Percentiles rank a stretch among this genome's conserved stretches.
Evolutionary conservation across 2,329 filamentous ascomycete species (phyloP).

Genomic region (Erysiphe neolycopersici): DNA sequence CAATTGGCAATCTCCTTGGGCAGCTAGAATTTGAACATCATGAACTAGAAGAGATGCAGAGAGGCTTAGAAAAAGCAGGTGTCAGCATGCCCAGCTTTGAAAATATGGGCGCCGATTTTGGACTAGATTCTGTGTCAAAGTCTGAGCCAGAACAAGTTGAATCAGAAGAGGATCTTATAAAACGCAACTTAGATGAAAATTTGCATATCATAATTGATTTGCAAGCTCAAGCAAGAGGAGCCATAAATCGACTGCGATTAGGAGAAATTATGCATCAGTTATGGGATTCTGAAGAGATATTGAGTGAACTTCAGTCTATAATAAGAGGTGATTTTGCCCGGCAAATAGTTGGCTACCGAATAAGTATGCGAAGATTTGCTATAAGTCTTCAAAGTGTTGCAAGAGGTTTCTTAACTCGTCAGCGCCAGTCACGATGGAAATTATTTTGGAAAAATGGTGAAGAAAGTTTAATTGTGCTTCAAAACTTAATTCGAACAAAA

Average conservation of each 20-base stretch:
- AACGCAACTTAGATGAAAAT: slow-evolving; percentile 56
- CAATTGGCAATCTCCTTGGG: slow-evolving; percentile 87
- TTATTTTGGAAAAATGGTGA: slow-evolving; percentile 44
- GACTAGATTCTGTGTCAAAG: slow-evolving; percentile 53
- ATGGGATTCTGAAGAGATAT: slow-evolving; percentile 57
- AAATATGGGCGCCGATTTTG: slow-evolving; percentile 90
- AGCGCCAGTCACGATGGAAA: slow-evolving; percentile 32
- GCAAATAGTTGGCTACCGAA: slow-evolving; percentile 56
- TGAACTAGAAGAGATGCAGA: slow-evolving; percentile 89
- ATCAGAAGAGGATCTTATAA: slow-evolving; percentile 68
- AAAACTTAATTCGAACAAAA: slow-evolving; percentile 51
- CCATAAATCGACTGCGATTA: slow-evolving; percentile 47
- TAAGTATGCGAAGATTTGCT: slow-evolving; percentile 63
- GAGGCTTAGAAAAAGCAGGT: slow-evolving; percentile 84
- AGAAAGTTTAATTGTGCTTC: slow-evolving; percentile 46
- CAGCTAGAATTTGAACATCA: slow-evolving; percentile 95
- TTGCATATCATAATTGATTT: slow-evolving; percentile 49
- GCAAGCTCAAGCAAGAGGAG: slow-evolving; percentile 67
- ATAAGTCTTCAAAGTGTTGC: slow-evolving; percentile 52
- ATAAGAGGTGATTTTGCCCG: slow-evolving; percentile 72
- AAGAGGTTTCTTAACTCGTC: slow-evolving; percentile 50
- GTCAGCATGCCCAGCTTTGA: slow-evolving; percentile 94
- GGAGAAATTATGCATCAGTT: slow-evolving; percentile 66
- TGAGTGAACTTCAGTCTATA: slow-evolving; percentile 62
- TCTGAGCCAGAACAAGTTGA: slow-evolving; percentile 51